Conservation (phyloP, 2,329 filamentous ascomycete genomes). For the Diplodia sapinea region DNA sequence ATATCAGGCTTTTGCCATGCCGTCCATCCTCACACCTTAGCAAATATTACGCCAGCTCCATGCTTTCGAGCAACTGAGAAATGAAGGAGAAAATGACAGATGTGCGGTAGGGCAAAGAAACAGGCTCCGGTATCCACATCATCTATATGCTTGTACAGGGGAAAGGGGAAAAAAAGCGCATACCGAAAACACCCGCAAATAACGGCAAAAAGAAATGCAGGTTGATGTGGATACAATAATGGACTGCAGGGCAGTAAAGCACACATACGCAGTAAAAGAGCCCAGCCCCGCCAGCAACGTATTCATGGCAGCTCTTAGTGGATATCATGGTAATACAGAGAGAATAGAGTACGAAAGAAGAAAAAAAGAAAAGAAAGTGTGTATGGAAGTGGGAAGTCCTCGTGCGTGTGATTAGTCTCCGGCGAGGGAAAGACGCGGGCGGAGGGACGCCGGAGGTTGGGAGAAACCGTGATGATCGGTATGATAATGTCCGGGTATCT, state of each 20-base stretch:
- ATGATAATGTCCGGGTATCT: slow-evolving; percentile 4
- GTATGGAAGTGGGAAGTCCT: neutral
- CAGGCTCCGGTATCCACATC: neutral
- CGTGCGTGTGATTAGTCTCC: neutral
- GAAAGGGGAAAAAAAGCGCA: neutral
- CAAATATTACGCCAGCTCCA: slow-evolving; percentile 11
- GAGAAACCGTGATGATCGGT: neutral
- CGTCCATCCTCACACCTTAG: neutral
- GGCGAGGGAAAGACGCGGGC: neutral
- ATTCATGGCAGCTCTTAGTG: slow-evolving; percentile 9
- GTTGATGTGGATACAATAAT: neutral
- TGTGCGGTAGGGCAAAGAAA: neutral
- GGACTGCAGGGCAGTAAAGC: neutral
- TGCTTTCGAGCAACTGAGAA: neutral
- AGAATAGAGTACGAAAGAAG: neutral
- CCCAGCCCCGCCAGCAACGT: slow-evolving; percentile 9
- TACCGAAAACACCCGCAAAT: neutral
- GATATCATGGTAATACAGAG: slow-evolving; percentile 26
- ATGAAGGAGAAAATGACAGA: neutral
- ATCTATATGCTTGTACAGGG: neutral
- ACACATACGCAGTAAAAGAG: slow-evolving; percentile 2
- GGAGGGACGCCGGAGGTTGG: neutral
- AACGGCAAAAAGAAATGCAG: neutral
- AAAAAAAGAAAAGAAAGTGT: neutral
- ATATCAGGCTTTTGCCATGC: neutral